Percentiles rank a stretch among this genome's conserved stretches.
phyloP scores from a whole-genome alignment of 1,284 basidiomycete genomes.

The Rhodotorula sp. region DNA sequence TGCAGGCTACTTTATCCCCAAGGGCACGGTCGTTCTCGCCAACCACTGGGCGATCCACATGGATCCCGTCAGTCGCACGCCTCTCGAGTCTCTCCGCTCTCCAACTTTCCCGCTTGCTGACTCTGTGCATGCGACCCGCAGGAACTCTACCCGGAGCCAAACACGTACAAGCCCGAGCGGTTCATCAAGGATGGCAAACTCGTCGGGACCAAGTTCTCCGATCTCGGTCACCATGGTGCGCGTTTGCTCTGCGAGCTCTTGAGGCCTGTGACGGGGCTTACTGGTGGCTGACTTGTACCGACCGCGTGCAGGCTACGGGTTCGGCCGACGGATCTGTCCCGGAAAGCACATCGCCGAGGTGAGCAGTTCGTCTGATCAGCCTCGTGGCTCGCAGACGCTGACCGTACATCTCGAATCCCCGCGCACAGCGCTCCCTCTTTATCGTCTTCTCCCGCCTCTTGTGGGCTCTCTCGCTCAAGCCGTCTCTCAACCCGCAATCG shows the following conservation, averaged over 20 bases:
- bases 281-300: no score
- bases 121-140: background rate
- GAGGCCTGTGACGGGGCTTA: no score
- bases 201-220: conserved; percentile 38
- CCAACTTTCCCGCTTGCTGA: background rate
- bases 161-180: conserved; percentile 36
- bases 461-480: conserved; percentile 35
- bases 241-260: no score
- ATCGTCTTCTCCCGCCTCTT: conserved; percentile 41
- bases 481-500: conserved; percentile 10
- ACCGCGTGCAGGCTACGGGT: background rate
- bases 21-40: conserved; percentile 47
- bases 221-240: conserved; percentile 41
- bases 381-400: no score
- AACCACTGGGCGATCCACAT: conserved; percentile 48
- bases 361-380: no score
- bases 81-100: background rate
- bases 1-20: conserved; percentile 45
- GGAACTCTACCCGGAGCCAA: conserved; percentile 39
- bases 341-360: conserved; percentile 42
- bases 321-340: conserved; percentile 40
- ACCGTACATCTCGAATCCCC: background rate
- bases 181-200: conserved; percentile 39
- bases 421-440: conserved; percentile 34
- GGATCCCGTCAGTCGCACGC: conserved; percentile 11